Percentiles rank a stretch among this genome's conserved stretches.
Conservation (phyloP, 2,329 filamentous ascomycete species). For the Didymella arachidicola region DNA sequence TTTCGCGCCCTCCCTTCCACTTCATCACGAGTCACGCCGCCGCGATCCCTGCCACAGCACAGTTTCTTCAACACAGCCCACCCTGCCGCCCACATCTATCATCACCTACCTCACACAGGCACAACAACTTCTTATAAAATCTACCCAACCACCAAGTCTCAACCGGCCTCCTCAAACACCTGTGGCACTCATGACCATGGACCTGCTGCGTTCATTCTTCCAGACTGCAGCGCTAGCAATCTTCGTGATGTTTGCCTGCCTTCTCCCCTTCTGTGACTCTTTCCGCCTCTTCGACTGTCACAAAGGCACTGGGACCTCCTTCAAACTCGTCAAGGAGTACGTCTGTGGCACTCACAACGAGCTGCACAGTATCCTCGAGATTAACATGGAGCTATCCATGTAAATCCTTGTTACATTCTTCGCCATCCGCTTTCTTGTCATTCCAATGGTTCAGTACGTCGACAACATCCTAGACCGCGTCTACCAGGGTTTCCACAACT, state of each 20-base stretch:
- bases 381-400: not conserved
- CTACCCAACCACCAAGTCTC: not conserved
- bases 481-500: not conserved
- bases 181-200: not conserved
- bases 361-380: not conserved
- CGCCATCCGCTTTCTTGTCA: not conserved
- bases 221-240: not conserved
- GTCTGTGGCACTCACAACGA: not conserved
- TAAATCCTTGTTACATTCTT: not conserved
- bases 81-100: not conserved
- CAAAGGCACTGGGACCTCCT: not conserved
- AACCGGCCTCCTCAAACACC: not conserved
- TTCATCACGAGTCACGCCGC: not conserved
- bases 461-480: not conserved
- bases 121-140: too few relatives aligned
- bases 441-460: not conserved
- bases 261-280: not conserved
- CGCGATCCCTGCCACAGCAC: not conserved
- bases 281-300: not conserved
- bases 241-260: not conserved
- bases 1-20: not conserved
- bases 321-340: not conserved
- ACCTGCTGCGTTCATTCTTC: not conserved
- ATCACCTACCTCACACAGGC: not conserved
- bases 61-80: not conserved